phyloP scores from a whole-genome alignment of 129 eudicot species.

The Logfia minima region DNA sequence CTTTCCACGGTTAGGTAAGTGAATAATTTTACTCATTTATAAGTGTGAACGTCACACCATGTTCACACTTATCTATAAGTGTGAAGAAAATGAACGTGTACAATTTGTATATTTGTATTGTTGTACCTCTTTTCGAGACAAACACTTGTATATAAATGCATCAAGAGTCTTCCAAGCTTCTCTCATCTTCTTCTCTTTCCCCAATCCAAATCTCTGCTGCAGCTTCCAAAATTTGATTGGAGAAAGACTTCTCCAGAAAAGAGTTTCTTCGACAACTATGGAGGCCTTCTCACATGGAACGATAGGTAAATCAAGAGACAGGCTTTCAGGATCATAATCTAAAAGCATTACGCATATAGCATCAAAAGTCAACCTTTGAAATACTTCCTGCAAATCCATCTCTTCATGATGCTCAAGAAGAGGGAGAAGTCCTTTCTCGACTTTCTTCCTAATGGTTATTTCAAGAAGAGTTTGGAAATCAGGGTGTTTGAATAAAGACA shows the following conservation, averaged over 20 bases:
- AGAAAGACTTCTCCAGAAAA: constrained; percentile 3
- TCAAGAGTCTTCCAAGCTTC: constrained; percentile 27
- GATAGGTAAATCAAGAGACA: constrained; percentile 5
- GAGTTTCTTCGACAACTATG: constrained; percentile 11
- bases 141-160: constrained; percentile 15
- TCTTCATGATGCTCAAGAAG: not conserved
- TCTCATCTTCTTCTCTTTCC: constrained; percentile 22
- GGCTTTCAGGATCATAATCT: constrained; percentile 16
- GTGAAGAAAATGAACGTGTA: not conserved
- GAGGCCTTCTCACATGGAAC: constrained; percentile 23
- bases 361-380: constrained; percentile 16
- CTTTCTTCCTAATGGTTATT: not conserved
- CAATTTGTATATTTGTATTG: not conserved
- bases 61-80: not conserved
- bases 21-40: not conserved
- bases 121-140: constrained; percentile 7
- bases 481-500: constrained; percentile 16
- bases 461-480: not conserved
- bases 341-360: constrained; percentile 3
- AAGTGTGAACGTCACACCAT: not conserved
- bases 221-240: constrained; percentile 11
- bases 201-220: constrained; percentile 12
- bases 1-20: not conserved
- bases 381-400: constrained; percentile 3
- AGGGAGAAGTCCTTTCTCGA: constrained; percentile 7